Percentiles rank a stretch among this genome's conserved stretches.
These are phyloP conservation scores for Pleurotus salmoneostramineus DNA, from an alignment of 768 basidiomycete species.

Conservation along the genomic window DNA sequence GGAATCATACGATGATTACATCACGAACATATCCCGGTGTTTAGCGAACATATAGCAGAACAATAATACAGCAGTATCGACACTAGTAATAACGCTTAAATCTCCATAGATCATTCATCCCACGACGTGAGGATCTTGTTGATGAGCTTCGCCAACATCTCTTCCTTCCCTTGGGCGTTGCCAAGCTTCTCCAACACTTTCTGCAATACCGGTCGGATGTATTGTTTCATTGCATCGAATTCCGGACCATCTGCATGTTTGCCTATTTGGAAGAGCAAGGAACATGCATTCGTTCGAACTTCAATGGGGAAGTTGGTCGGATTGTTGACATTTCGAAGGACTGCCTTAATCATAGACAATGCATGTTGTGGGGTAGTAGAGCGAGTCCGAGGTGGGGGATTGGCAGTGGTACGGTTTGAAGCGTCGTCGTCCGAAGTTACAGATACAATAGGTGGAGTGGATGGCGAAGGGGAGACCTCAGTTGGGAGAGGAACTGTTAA, in stretches of 20 bases:
- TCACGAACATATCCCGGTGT: not conserved
- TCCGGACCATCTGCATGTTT: conserved; percentile 47
- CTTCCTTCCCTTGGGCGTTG: conserved; percentile 35
- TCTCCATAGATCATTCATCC: conserved; percentile 20
- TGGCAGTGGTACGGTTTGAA: conserved; percentile 18
- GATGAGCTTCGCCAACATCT: conserved; percentile 35
- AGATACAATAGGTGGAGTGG: conserved; percentile 24
- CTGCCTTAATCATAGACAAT: conserved; percentile 63
- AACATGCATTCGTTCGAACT: conserved; percentile 73
- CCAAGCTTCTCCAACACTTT: conserved; percentile 34
- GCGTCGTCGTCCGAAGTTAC: not conserved
- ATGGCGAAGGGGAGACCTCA: conserved; percentile 30
- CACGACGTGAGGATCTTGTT: conserved; percentile 38
- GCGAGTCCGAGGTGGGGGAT: conserved; percentile 38
- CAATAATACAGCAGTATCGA: not conserved
- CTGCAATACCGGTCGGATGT: conserved; percentile 46
- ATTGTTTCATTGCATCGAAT: conserved; percentile 46
- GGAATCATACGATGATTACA: not conserved
- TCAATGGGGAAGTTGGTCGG: conserved; percentile 64
- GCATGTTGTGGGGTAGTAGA: conserved; percentile 47
- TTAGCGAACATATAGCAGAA: not conserved
- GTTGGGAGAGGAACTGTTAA: conserved; percentile 46
- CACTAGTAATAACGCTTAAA: not conserved
- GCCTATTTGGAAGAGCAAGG: conserved; percentile 62
- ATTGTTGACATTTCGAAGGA: conserved; percentile 48